These are phyloP conservation scores for Dactylellina cionopaga DNA, from an alignment of 2,329 filamentous ascomycete genomes.

Conservation along the genomic window DNA sequence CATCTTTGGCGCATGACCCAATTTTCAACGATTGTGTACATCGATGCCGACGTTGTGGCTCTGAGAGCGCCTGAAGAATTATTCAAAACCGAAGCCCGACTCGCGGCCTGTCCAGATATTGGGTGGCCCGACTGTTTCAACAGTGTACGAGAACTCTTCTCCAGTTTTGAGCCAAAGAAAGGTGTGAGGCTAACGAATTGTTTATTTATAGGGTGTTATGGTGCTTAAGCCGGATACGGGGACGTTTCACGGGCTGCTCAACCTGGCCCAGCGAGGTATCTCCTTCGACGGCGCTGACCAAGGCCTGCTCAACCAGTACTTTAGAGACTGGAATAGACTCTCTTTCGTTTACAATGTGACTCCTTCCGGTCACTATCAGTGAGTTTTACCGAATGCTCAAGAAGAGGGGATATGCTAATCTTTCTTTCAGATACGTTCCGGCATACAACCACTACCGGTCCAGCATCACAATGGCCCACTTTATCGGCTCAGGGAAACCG, in stretches of 20 bases:
- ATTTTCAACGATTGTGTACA: conserved; percentile 90
- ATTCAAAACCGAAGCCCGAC: conserved; percentile 72
- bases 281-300: conserved; percentile 98
- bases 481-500: conserved; percentile 90
- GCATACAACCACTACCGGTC: conserved; percentile 93
- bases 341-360: conserved; percentile 98
- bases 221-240: conserved; percentile 84
- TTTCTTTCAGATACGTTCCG: conserved; percentile 73
- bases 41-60: conserved; percentile 93
- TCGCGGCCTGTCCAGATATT: conserved; percentile 86
- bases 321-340: conserved; percentile 83
- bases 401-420: neutral
- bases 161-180: conserved; percentile 4
- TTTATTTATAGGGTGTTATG: conserved; percentile 75
- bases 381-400: conserved; percentile 4
- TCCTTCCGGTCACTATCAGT: conserved; percentile 92
- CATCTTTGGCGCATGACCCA: conserved; percentile 90
- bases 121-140: conserved; percentile 99
- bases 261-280: conserved; percentile 84
- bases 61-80: conserved; percentile 92
- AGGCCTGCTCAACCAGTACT: conserved; percentile 94
- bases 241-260: conserved; percentile 84
- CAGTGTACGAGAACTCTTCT: no score
- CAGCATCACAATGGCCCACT: conserved; percentile 89
- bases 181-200: neutral